A percentile compares a stretch with the other conserved stretches of the same genome.
phyloP scores from a whole-genome alignment of 2,329 filamentous ascomycete species.

The Aspergillus sp. region DNA sequence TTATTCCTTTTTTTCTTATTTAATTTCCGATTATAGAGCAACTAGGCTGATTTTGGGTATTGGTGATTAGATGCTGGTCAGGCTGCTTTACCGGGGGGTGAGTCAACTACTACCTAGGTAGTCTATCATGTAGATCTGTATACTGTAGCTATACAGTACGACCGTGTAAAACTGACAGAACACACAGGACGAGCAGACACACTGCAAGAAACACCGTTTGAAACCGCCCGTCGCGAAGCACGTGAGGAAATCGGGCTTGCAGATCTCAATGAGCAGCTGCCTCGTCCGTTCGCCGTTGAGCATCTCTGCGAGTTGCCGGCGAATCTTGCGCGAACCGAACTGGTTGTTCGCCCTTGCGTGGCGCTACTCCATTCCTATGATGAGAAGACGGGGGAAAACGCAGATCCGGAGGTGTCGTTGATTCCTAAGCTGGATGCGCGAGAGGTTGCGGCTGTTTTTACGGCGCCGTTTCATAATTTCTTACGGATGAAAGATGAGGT shows the following conservation, averaged over 20 bases:
- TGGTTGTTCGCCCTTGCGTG: slow-evolving; percentile 71
- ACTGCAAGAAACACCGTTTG: slow-evolving; percentile 56
- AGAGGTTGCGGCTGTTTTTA: slow-evolving; percentile 92
- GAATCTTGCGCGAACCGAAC: slow-evolving; percentile 66
- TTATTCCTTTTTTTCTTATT: neutral
- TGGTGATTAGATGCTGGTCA: slow-evolving; percentile 62
- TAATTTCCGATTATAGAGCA: neutral
- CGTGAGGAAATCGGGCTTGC: slow-evolving; percentile 91
- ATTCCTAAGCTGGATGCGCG: slow-evolving; percentile 79
- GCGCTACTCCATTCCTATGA: slow-evolving; percentile 68
- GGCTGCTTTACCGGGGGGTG: slow-evolving; percentile 79
- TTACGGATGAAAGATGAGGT: slow-evolving; percentile 58
- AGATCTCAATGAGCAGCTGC: slow-evolving; percentile 62
- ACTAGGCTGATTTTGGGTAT: neutral
- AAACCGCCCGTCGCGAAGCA: slow-evolving; percentile 84
- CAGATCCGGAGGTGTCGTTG: slow-evolving; percentile 62
- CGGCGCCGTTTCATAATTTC: slow-evolving; percentile 82
- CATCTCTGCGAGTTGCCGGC: slow-evolving; percentile 80
- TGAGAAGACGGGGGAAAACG: slow-evolving; percentile 35
- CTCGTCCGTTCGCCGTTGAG: slow-evolving; percentile 75
- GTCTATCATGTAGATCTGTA: no score
- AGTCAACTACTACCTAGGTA: slow-evolving; percentile 37
- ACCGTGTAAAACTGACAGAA: neutral
- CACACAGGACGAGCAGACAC: slow-evolving; percentile 48
- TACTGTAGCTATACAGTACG: neutral